phyloP scores from a whole-genome alignment of 345 rosid genomes.

The Bruguiera parviflora region DNA sequence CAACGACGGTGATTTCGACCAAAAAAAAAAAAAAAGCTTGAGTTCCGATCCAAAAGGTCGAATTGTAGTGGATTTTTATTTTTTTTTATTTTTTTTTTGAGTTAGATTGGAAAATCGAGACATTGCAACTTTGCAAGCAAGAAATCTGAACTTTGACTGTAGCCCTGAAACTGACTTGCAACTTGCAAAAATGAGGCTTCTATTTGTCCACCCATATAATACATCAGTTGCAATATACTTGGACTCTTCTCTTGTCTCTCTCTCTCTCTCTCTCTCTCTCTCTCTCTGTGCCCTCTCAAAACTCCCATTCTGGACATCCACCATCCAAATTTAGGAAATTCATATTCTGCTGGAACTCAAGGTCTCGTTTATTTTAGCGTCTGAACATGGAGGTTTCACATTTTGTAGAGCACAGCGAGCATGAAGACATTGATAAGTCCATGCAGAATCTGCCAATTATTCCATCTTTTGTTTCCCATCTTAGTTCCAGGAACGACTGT shows the following conservation, averaged over 20 bases:
- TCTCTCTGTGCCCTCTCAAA: not conserved
- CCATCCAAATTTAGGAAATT: no score
- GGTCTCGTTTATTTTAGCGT: not conserved
- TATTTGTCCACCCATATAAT: not conserved
- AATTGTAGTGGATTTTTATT: not conserved
- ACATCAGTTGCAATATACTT: no score
- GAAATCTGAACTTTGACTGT: constrained; percentile 1
- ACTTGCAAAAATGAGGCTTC: not conserved
- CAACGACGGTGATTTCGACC: no score
- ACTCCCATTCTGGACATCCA: not conserved
- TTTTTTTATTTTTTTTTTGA: not conserved
- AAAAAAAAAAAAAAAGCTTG: no score
- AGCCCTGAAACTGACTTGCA: not conserved
- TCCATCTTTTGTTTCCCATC: not conserved
- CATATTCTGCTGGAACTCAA: not conserved
- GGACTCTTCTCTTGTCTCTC: not conserved
- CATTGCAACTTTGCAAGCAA: not conserved
- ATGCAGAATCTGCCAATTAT: constrained; percentile 1
- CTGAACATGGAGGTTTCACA: constrained; percentile 1
- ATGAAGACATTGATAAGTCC: constrained; percentile 3
- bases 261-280: not conserved
- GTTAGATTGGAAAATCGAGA: not conserved
- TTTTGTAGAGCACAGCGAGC: not conserved
- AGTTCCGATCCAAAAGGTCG: not conserved
- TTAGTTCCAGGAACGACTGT: not conserved